Evolutionary conservation across 768 basidiomycete species (phyloP), one percentile per base, ranked within the genome.

Genomic region (Lentinula raphanica): DNA sequence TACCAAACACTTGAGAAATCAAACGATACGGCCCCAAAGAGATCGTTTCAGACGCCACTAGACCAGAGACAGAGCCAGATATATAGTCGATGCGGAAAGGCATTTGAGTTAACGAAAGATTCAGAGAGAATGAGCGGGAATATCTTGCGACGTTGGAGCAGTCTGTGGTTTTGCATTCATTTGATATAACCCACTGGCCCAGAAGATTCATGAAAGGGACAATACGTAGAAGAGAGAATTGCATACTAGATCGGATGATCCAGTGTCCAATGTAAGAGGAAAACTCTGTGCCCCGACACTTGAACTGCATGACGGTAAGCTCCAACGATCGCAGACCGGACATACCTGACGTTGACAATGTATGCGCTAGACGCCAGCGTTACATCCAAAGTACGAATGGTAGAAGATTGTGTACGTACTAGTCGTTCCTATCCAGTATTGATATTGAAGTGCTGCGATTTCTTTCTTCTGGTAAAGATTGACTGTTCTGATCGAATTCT

Each of bases 211-310:
- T n/a, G n/a, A 39, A 48, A 32, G 49, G 1, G 9, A 13, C 11
- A 56, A 12, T 48, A 40, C 25, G 31, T 35, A 48, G 42, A 59
- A 25, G 4, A 51, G 23, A n/a, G 56, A 23, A 53, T 51, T 32
- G 64, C 73, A 46, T 62, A 81, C 82, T 62, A 85, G 63, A 65
- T 84, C 83, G 1, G 84, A 76, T 3, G 82, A 85, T 49, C 83
- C 83, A 7, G 83, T 84, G 64, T 84, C 82, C 28, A 83, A 68
- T 3, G 80, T 74, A 21, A 77, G 70, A 64, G 71, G 70, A 58
- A 83, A 75, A 39, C 68, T 59, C 64, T 79, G 76, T 3, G 69
- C 72, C 46, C 77, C 78, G 45, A 80, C 67, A 32, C 77, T 81
- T 45, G 2, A 46, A 31, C 17, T 39, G 31, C 36, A 7, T 51